phyloP scores from a whole-genome alignment of 768 basidiomycete species.

The Trametes coccinea region DNA sequence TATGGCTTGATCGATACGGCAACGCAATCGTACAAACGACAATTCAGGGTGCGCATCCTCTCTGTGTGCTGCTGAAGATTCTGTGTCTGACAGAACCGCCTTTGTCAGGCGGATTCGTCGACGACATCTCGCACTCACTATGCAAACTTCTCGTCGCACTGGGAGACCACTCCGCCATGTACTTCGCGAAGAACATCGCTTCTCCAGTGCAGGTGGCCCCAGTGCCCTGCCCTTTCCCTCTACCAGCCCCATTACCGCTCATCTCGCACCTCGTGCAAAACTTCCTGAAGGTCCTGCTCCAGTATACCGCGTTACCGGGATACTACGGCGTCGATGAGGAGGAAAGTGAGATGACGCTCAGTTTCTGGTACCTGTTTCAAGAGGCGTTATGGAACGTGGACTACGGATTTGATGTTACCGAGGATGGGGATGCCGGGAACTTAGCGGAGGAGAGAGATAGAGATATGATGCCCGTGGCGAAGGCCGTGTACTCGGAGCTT shows the following conservation, averaged over 20 bases:
- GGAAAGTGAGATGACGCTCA: conserved; percentile 82
- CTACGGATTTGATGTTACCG: conserved; percentile 41
- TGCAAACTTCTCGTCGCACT: conserved; percentile 81
- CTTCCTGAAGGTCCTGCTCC: conserved; percentile 69
- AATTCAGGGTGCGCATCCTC: conserved; percentile 35
- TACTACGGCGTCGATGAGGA: conserved; percentile 84
- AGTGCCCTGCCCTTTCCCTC: conserved; percentile 21
- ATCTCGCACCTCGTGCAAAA: conserved; percentile 48
- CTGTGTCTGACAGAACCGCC: not conserved
- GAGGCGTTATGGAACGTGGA: conserved; percentile 79
- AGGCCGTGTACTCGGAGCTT: conserved; percentile 77
- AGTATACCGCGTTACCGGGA: conserved; percentile 73
- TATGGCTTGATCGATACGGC: conserved; percentile 69
- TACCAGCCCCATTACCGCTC: conserved; percentile 19
- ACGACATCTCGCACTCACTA: conserved; percentile 64
- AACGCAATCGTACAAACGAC: conserved; percentile 44
- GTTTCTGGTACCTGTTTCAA: conserved; percentile 90
- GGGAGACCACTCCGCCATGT: conserved; percentile 83
- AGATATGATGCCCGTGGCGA: conserved; percentile 56
- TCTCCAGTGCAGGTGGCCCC: conserved; percentile 39
- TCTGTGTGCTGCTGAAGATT: not conserved
- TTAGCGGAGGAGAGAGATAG: conserved; percentile 29
- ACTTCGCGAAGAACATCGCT: conserved; percentile 70
- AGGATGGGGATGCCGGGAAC: conserved; percentile 16
- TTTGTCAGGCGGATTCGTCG: conserved; percentile 43